Conservation (phyloP, 164 flowering plant genomes). For the Hamamelis virginiana region DNA sequence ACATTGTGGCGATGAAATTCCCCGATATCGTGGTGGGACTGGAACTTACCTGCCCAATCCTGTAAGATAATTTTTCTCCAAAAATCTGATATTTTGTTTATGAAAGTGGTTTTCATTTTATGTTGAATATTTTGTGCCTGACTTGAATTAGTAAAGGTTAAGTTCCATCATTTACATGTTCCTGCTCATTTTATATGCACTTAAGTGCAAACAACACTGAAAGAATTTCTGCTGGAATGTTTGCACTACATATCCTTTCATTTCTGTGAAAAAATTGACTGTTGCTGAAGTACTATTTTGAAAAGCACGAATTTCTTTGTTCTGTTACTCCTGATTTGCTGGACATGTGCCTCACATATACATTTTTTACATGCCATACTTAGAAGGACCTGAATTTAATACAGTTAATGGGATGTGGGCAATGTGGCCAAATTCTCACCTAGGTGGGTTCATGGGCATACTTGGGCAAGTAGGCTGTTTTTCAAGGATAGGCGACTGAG, state of each 20-base stretch:
- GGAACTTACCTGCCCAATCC: conserved; percentile 93
- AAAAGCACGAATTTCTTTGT: neutral
- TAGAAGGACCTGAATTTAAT: no score
- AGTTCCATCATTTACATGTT: neutral
- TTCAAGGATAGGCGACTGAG: no score
- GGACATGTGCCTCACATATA: no score
- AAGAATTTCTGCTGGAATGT: neutral
- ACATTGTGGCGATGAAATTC: conserved; percentile 61
- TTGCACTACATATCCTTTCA: neutral
- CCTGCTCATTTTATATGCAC: neutral
- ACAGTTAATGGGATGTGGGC: no score
- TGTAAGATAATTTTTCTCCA: conserved; percentile 43
- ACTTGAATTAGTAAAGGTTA: neutral
- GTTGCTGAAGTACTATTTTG: neutral
- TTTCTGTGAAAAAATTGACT: neutral
- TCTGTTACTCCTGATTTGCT: no score
- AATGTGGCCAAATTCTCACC: neutral
- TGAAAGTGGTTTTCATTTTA: neutral
- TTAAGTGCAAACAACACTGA: neutral
- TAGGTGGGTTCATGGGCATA: no score
- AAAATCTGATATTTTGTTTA: neutral
- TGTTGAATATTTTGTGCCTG: neutral
- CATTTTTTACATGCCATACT: no score
- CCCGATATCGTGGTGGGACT: conserved; percentile 87
- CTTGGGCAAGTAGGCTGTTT: no score